phyloP scores from a whole-genome alignment of 116 monocot genomes.

The Iris pallida region DNA sequence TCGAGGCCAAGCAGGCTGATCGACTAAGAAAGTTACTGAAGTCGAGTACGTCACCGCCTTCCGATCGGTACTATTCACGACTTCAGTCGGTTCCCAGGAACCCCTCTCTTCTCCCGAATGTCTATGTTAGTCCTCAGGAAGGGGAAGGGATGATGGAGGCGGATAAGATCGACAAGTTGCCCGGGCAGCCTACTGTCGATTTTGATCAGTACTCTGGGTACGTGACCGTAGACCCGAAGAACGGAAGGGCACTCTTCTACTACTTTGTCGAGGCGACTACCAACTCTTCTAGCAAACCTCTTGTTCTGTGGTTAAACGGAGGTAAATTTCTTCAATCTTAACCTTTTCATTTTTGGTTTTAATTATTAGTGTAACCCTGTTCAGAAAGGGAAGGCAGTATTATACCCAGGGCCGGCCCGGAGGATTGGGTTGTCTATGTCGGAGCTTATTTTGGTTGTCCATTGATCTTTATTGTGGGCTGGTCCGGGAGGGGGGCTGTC shows the following conservation, averaged over 20 bases:
- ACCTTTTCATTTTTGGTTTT: too few relatives aligned
- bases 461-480: too few relatives aligned
- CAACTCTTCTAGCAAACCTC: constrained; percentile 14
- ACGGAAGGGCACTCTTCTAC: constrained; percentile 39
- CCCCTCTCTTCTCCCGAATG: background rate
- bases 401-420: too few relatives aligned
- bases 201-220: constrained; percentile 42
- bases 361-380: too few relatives aligned
- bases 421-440: too few relatives aligned
- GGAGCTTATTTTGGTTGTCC: too few relatives aligned
- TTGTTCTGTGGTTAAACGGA: constrained; percentile 56
- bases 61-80: background rate
- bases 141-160: constrained; percentile 18
- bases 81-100: background rate
- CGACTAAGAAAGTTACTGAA: background rate
- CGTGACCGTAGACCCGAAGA: constrained; percentile 29
- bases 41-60: background rate
- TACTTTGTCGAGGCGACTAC: constrained; percentile 34
- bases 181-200: constrained; percentile 25
- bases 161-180: constrained; percentile 26
- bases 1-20: constrained; percentile 6
- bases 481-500: too few relatives aligned
- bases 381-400: too few relatives aligned
- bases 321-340: constrained; percentile 6
- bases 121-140: constrained; percentile 7